A percentile compares a stretch with the other conserved stretches of the same genome.
These are phyloP conservation scores for Salvia hispanica DNA, from an alignment of 257 asterid species.

Conservation along the genomic window DNA sequence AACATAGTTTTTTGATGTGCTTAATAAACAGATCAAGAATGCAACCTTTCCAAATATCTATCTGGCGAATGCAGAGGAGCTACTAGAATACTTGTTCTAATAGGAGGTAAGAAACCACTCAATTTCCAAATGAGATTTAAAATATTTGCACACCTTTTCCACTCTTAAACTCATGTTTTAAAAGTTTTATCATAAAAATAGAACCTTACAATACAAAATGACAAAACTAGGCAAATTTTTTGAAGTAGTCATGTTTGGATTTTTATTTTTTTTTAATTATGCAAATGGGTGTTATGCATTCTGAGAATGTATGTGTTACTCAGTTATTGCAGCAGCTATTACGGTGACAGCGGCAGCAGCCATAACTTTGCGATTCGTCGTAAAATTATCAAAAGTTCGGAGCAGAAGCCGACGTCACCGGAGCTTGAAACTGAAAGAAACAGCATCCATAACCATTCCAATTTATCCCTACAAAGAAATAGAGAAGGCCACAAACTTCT, in stretches of 20 bases:
- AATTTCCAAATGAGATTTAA: too few species aligned
- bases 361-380: not conserved
- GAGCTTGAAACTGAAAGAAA: not conserved
- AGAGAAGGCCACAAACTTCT: conserved; percentile 18
- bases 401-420: not conserved
- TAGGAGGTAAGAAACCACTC: not conserved
- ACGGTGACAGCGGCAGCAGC: not conserved
- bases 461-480: conserved; percentile 7
- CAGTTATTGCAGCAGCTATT: not conserved
- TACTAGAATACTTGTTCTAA: conserved; percentile 4
- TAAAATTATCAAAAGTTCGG: not conserved
- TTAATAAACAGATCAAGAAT: not conserved
- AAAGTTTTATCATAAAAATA: too few species aligned
- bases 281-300: not conserved
- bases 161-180: too few species aligned
- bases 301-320: not conserved
- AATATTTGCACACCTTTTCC: too few species aligned
- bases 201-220: too few species aligned
- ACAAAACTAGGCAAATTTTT: too few species aligned
- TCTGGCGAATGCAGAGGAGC: conserved; percentile 13
- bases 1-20: not conserved
- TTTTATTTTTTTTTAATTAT: too few species aligned
- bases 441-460: conserved; percentile 1
- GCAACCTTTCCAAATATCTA: conserved; percentile 18
- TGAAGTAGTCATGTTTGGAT: too few species aligned